Base-by-base conservation (phyloP, 768 basidiomycete genomes). In the Trichaptum fuscoviolaceum region DNA sequence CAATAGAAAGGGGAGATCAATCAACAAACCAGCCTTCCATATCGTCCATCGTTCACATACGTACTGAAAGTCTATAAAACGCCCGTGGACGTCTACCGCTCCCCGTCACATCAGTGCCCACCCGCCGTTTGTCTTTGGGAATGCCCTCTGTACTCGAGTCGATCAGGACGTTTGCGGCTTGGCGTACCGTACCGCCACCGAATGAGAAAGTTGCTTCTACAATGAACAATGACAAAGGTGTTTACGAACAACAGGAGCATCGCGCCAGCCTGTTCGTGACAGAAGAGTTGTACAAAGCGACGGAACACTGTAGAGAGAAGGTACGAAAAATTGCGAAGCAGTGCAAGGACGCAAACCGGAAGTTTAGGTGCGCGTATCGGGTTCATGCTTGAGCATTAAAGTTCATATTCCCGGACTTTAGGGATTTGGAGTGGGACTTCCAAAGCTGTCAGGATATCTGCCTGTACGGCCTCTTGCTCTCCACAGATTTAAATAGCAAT, bases 401-500 rank as follows among this genome's bases (percentile, higher is more conserved):
- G 24, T 25, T 34, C 36, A 8, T 30, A 12, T 52, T 52, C 12
- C 4, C 8, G 2, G 20, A 1, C 42, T 36, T 58, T 66, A 84
- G 85, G 69, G 85, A 87, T 73, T 75, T 83, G 24, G 85, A 84
- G 69, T 86, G 86, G 65, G 86, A 86, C 69, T 71, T 84, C 4
- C 81, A 80, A 65, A 78, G 77, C 57, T 82, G 84, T 70, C 58
- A 65, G 63, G 66, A 71, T 1, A 72, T 71, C 9, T 84, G 83
- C 68, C 71, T 84, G 35, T 73, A 80, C 67, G 79, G 81, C 80
- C 4, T 70, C 15, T 2, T 52, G 10, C 59, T 17, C 12, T 2
- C 23, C 15, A 61, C 15, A 25, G n/a, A 18, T 34, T 3, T 61
- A 5, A 9, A 63, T 8, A 63, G 36, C 2, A 18, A 61, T 24